Conservation (phyloP, 495 filamentous ascomycete species). For the Neurospora sp. region DNA sequence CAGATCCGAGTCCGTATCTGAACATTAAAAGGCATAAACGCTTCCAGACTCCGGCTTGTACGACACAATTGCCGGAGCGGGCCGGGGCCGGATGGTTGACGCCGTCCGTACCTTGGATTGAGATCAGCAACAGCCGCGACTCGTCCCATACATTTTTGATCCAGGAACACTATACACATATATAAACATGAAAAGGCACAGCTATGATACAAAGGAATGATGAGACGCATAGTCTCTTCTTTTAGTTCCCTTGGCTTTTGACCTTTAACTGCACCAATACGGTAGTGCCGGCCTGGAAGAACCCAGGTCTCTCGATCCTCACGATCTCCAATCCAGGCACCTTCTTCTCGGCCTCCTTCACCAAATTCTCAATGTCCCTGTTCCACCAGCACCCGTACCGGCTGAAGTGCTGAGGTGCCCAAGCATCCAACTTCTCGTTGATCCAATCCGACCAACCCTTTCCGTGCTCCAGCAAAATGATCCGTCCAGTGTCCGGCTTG, state of each 20-base stretch:
- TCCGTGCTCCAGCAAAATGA: constrained; percentile 88
- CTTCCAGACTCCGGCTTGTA: background rate
- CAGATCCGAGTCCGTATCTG: background rate
- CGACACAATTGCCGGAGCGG: background rate
- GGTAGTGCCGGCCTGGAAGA: constrained; percentile 61
- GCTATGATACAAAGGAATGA: background rate
- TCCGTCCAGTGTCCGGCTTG: constrained; percentile 51
- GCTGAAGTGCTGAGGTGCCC: constrained; percentile 68
- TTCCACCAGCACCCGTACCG: constrained; percentile 97
- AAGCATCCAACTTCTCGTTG: constrained; percentile 67
- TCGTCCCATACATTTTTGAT: background rate
- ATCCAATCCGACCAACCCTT: constrained; percentile 66
- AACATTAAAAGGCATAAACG: background rate
- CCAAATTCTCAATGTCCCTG: constrained; percentile 72
- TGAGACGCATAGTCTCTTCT: background rate
- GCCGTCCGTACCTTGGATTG: background rate
- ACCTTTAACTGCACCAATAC: constrained; percentile 35
- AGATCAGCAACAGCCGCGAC: background rate
- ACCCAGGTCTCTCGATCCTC: constrained; percentile 51
- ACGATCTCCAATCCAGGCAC: constrained; percentile 77
- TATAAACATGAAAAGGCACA: background rate
- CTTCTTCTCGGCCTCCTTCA: constrained; percentile 36
- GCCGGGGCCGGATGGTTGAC: background rate
- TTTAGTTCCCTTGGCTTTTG: constrained; percentile 1
- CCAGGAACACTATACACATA: background rate